These are phyloP conservation scores for Phaseolus coccineus DNA, from an alignment of 331 rosid genomes.

Conservation along the genomic window DNA sequence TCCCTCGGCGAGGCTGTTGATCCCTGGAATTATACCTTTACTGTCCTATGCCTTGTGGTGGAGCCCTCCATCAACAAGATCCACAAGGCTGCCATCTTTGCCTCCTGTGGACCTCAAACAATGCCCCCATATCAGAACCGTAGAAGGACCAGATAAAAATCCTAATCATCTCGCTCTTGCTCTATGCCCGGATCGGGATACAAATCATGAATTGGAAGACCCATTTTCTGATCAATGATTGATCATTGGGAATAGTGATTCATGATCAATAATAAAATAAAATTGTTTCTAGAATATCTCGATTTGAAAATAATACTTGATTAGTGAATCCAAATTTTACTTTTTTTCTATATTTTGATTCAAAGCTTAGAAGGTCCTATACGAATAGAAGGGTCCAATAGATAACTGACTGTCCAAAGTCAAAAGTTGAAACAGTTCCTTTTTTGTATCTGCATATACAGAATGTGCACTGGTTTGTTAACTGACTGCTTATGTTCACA, in stretches of 20 bases:
- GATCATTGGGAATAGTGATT: not conserved
- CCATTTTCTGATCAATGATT: not conserved
- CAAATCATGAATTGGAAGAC: not conserved
- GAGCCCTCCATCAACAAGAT: no score
- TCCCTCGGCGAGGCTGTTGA: no score
- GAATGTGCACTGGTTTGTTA: not conserved
- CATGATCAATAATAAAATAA: no score
- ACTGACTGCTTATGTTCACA: slow-evolving; percentile 40
- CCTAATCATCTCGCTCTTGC: no score
- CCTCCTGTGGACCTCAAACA: no score
- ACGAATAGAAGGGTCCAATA: not conserved
- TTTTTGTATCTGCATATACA: not conserved
- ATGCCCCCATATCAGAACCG: no score
- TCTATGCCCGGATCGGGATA: not conserved
- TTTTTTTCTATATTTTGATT: not conserved
- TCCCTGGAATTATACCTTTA: no score
- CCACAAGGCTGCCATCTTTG: no score
- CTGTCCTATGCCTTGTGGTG: no score
- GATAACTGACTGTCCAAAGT: no score
- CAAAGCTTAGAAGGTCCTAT: not conserved
- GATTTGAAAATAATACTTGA: not conserved
- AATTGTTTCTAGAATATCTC: no score
- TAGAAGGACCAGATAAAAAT: no score
- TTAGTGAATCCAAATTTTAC: not conserved
- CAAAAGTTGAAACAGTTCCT: not conserved